Base-by-base conservation (phyloP, 2,329 filamentous ascomycete genomes). In the Penicillium digitatum region DNA sequence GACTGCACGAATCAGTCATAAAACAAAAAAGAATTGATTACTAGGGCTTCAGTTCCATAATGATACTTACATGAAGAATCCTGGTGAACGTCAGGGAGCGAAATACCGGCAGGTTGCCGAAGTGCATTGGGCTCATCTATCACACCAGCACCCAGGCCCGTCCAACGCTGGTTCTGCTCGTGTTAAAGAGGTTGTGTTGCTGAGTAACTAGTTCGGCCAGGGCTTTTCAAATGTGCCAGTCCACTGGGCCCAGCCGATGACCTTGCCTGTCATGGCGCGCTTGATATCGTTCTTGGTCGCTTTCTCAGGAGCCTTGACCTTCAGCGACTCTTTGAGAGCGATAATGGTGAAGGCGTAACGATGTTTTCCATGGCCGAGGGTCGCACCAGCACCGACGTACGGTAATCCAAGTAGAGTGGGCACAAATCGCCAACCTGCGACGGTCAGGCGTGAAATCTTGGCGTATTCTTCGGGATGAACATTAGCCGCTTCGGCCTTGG, bases 221-320 rank as follows among this genome's bases (percentile, higher is more conserved):
- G 62, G 58, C 11, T 63, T 65, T 52, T 71, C 66, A 54, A 65
- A 71, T 20, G 52, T 48, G 5, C 68, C 70, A 22, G 64, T 56
- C 70, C 70, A 73, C 50, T 70, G 63, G 1, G 62, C 68, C 69
- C 67, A 70, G 2, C 63, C 69, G 8, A 67, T 51, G 4, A 73
- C 61, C 34, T 70, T 72, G 9, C 65, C 69, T 16, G 52, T 40
- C 44, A 70, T 63, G 4, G 63, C 66, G 3, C 55, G 57, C 18
- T 63, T 63, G n/a, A 73, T 61, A 47, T 71, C 61, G 10, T 58
- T 55, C 42, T 66, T 66, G 37, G 49, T 66, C 18, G 63, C 61
- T 14, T 62, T 61, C 22, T 65, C 62, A 1, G 62, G 58, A 3
- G 42, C 16, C 2, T 56, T 56, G 12, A 69, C 62, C 3, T 63